Percentiles rank a stretch among this genome's conserved stretches.
Evolutionary conservation across 306 rosid genomes (phyloP).

Genomic region (Corylus avellana): DNA sequence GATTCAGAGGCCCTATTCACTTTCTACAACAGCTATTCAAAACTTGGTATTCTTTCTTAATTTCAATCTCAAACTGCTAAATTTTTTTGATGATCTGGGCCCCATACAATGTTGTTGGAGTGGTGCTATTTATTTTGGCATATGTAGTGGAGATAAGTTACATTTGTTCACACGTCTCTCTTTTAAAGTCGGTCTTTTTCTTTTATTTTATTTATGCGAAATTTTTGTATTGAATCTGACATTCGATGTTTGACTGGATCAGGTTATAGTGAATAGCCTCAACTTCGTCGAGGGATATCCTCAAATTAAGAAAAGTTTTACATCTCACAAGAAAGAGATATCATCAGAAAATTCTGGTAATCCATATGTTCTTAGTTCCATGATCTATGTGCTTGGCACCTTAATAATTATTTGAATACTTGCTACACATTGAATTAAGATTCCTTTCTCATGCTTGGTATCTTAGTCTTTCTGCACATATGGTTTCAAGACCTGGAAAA

Average conservation of each 20-base stretch:
- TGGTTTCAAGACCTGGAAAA: neutral
- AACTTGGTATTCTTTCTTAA: neutral
- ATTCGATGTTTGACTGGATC: slow-evolving; percentile 12
- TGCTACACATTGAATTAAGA: neutral
- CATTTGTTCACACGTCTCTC: slow-evolving; percentile 15
- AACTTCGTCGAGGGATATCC: slow-evolving; percentile 46
- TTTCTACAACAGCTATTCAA: neutral
- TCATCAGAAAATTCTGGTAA: slow-evolving; percentile 27
- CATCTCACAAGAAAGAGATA: slow-evolving; percentile 10
- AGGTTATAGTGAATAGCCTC: slow-evolving; percentile 58
- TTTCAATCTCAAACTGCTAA: neutral
- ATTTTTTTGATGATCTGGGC: neutral
- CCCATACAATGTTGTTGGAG: neutral
- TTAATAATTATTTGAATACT: neutral
- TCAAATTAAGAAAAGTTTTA: neutral
- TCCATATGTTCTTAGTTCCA: neutral
- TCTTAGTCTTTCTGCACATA: neutral
- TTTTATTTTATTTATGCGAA: neutral
- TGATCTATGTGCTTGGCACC: slow-evolving; percentile 5
- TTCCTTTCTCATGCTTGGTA: neutral
- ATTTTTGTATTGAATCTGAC: neutral
- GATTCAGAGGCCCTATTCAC: neutral
- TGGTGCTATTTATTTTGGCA: neutral
- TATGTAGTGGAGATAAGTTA: neutral
- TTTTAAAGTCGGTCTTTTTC: neutral